A percentile compares a stretch with the other conserved stretches of the same genome.
phyloP scores from a whole-genome alignment of 352 stramenopile genomes.

The Phytophthora hibernalis region DNA sequence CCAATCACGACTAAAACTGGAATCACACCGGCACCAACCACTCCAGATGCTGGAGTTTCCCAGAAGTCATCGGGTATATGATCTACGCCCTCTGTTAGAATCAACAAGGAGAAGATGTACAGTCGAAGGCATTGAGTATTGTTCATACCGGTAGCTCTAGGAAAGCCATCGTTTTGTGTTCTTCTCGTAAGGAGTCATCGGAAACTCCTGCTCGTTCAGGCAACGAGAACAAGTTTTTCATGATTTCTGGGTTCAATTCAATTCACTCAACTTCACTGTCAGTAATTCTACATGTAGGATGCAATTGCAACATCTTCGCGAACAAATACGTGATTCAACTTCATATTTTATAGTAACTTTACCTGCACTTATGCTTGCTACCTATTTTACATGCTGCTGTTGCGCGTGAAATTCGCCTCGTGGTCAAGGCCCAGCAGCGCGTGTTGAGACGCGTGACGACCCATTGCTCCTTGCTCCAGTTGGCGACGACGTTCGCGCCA shows the following conservation, averaged over 20 bases:
- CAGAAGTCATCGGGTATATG: neutral
- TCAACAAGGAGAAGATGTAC: constrained; percentile 27
- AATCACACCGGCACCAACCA: neutral
- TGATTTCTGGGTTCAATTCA: neutral
- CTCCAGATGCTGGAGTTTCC: neutral
- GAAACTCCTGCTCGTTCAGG: constrained; percentile 20
- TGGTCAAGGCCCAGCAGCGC: constrained; percentile 20
- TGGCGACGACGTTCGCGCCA: constrained; percentile 38
- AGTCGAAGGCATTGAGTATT: constrained; percentile 18
- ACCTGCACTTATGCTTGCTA: constrained; percentile 18
- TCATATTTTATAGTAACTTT: constrained; percentile 23
- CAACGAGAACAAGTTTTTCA: neutral
- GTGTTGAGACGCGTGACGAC: constrained; percentile 29
- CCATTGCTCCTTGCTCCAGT: constrained; percentile 30
- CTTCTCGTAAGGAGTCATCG: constrained; percentile 22
- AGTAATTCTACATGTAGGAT: too few relatives aligned
- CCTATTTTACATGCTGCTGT: constrained; percentile 39
- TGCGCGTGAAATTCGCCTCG: constrained; percentile 11
- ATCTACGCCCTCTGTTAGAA: constrained; percentile 4
- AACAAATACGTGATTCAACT: neutral
- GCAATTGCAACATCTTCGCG: neutral
- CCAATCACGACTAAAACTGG: neutral
- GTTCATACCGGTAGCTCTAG: constrained; percentile 14
- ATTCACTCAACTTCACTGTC: neutral
- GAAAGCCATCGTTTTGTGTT: constrained; percentile 20